Percentiles rank a stretch among this genome's conserved stretches.
These are phyloP conservation scores for Puccinia coronata DNA, from an alignment of 1,284 basidiomycete genomes.

Conservation along the genomic window DNA sequence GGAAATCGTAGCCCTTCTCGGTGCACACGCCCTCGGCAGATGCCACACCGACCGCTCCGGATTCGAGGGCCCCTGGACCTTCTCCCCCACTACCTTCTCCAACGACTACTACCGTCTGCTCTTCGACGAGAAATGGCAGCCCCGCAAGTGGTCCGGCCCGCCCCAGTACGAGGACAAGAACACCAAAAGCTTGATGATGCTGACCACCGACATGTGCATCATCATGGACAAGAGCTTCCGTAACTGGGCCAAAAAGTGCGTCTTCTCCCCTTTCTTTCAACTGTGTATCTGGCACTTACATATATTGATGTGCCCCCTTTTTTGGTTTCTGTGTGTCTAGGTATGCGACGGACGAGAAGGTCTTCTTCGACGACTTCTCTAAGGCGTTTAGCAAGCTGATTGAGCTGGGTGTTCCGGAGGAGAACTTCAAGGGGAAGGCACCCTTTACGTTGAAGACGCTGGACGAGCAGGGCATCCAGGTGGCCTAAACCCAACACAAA, in stretches of 20 bases:
- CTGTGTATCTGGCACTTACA: too few relatives aligned
- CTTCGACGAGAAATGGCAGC: constrained; percentile 74
- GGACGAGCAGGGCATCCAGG: constrained; percentile 30
- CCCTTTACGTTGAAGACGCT: constrained; percentile 30
- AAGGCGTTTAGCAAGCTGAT: constrained; percentile 38
- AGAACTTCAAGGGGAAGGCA: constrained; percentile 26
- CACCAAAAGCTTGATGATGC: constrained; percentile 89
- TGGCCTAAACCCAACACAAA: too few relatives aligned
- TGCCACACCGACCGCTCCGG: constrained; percentile 71
- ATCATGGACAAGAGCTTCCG: constrained; percentile 47
- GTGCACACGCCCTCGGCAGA: constrained; percentile 91
- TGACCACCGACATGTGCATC: constrained; percentile 58
- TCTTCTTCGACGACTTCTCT: constrained; percentile 45
- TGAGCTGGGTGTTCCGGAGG: constrained; percentile 37
- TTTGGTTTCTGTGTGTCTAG: neutral
- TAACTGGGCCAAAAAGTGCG: constrained; percentile 44
- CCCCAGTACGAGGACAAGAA: constrained; percentile 81
- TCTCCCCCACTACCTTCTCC: constrained; percentile 75
- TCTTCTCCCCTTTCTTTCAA: neutral
- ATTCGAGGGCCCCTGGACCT: constrained; percentile 87
- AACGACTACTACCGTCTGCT: constrained; percentile 90
- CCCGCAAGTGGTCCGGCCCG: constrained; percentile 63
- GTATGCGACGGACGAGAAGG: constrained; percentile 20
- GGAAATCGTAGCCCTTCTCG: constrained; percentile 76
- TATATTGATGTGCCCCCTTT: neutral